Percentiles rank a stretch among this genome's conserved stretches.
These are phyloP conservation scores for Macrophomina phaseolina DNA, from an alignment of 2,329 filamentous ascomycete genomes.

Conservation along the genomic window DNA sequence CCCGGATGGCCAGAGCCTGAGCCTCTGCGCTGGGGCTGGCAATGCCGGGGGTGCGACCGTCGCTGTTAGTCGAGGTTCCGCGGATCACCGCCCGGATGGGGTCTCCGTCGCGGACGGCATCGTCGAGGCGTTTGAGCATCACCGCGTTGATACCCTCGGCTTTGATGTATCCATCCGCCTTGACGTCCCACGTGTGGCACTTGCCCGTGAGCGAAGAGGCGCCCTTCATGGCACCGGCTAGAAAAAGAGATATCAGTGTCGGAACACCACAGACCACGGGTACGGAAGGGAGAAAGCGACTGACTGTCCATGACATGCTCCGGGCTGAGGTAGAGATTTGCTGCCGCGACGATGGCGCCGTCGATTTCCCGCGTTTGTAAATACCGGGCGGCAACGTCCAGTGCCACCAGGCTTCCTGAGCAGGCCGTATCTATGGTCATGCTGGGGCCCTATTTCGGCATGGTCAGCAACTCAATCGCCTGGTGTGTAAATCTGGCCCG, in stretches of 20 bases:
- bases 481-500: no score
- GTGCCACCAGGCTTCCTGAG: conserved; percentile 35
- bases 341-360: background rate
- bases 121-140: conserved; percentile 37
- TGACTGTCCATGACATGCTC: background rate
- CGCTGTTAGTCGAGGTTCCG: conserved; percentile 30
- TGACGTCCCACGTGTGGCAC: conserved; percentile 35
- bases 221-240: conserved; percentile 16
- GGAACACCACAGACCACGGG: no score
- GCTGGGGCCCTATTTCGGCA: no score
- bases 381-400: conserved; percentile 37
- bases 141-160: conserved; percentile 39
- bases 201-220: conserved; percentile 25
- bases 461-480: no score
- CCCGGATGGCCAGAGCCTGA: conserved; percentile 42
- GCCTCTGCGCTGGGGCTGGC: conserved; percentile 41
- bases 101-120: conserved; percentile 39
- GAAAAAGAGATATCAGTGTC: no score
- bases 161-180: conserved; percentile 36
- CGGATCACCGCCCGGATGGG: conserved; percentile 41
- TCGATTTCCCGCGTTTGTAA: background rate
- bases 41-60: conserved; percentile 42
- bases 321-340: background rate
- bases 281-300: no score
- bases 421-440: conserved; percentile 43